Base-by-base conservation (phyloP, 192 early-diverging fungal genomes). In the Dissophora globulifera region DNA sequence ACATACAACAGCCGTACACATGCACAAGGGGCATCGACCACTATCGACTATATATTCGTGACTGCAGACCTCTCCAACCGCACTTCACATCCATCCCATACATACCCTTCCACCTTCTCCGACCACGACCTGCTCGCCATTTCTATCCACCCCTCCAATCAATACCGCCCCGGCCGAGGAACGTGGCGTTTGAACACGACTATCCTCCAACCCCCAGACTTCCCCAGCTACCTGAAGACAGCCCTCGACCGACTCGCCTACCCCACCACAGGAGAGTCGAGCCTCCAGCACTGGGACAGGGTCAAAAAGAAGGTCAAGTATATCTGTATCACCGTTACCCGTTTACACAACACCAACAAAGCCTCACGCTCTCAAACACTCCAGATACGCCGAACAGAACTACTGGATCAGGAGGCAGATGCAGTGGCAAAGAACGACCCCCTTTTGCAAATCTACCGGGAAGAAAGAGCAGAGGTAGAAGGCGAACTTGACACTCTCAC, bases 21-120 rank as follows among this genome's bases (percentile, higher is more conserved):
- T n/a, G 4, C 50, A 26, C 40, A 43, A 45, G 22, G 32, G 22
- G 4, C 19, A 19, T 27, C 42, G 6, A 38, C 58, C 5, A 61
- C 67, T 27, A 70, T 70, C 15, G 67, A 70, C 31, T 70, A 70
- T 47, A 62, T 70, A 6, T 62, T 55, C 41, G 58, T 57, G n/a
- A 55, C 67, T 3, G 40, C 38, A 17, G 42, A 25, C 40, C 38
- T 70, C 2, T 8, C 29, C 12, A 3, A 19, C 33, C 41, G 23
- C 43, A 1, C 20, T 9, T 6, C 40, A 11, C 8, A 15, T 1
- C 26, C 58, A 9, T 12, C 12, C 22, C 20, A 53, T 7, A 29
- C 51, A 3, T 67, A 35, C 32, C 19, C 27, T 41, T 50, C 19
- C 22, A 25, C 27, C 19, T 74, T 46, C 48, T 31, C 61, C 10